phyloP scores from a whole-genome alignment of 2,329 filamentous ascomycete species.

The Coniochaeta sp. region DNA sequence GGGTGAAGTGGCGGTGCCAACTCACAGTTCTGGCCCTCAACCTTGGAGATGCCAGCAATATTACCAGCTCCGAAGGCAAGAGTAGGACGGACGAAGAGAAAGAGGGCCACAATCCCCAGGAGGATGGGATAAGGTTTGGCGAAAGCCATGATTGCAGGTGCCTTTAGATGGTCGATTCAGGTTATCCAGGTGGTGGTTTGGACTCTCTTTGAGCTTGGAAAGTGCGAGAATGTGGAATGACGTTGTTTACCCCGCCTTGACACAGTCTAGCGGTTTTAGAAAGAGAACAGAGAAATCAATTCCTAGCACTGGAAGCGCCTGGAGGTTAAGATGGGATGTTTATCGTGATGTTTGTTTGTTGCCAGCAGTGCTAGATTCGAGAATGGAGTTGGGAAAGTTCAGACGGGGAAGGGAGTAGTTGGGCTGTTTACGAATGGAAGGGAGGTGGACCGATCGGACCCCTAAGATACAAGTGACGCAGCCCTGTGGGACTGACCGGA shows the following conservation, averaged over 20 bases:
- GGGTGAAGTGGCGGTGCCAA: background rate
- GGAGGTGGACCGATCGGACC: background rate
- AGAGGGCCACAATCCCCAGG: conserved; percentile 52
- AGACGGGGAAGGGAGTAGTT: background rate
- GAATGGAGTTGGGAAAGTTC: background rate
- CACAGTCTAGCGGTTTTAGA: background rate
- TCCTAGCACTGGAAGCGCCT: background rate
- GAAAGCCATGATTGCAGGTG: conserved; percentile 35
- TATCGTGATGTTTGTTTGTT: background rate
- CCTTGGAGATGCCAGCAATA: conserved; percentile 71
- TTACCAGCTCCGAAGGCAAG: conserved; percentile 84
- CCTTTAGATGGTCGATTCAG: background rate
- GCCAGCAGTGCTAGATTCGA: background rate
- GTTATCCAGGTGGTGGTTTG: background rate
- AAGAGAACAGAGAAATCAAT: background rate
- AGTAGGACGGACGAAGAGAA: conserved; percentile 60
- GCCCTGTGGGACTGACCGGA: background rate
- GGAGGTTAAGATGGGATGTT: background rate
- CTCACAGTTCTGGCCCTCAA: conserved; percentile 78
- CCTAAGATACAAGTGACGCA: background rate
- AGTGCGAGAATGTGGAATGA: background rate
- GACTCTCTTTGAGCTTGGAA: too few species aligned
- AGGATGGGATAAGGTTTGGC: conserved; percentile 42
- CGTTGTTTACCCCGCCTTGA: conserved; percentile 1
- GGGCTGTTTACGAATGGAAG: background rate